phyloP scores from a whole-genome alignment of 148 eudicot genomes.

The Vaccinium darrowii region DNA sequence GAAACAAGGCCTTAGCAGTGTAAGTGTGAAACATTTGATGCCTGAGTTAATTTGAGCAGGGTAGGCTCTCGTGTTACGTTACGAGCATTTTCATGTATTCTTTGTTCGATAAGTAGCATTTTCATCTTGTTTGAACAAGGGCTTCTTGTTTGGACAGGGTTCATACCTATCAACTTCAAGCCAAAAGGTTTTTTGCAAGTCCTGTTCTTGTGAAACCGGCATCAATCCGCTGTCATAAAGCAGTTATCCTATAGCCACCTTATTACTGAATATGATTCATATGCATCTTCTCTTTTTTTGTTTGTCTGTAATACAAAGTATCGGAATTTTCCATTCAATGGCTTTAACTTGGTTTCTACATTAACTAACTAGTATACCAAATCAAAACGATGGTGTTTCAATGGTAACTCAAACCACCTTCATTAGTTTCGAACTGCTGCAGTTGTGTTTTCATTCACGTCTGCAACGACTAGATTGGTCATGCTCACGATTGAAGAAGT shows the following conservation, averaged over 20 bases:
- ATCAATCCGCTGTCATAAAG: background rate
- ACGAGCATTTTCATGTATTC: no score
- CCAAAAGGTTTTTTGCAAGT: background rate
- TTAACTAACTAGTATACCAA: background rate
- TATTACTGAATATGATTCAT: background rate
- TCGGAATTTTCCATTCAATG: background rate
- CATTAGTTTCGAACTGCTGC: background rate
- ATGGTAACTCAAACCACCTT: background rate
- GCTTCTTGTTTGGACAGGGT: background rate
- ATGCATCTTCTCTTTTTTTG: background rate
- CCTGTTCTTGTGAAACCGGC: background rate
- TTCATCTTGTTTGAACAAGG: background rate
- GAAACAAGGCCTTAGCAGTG: background rate
- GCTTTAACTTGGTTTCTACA: background rate
- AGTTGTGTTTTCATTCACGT: background rate
- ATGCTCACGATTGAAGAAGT: background rate
- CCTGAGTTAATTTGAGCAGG: background rate
- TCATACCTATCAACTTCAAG: background rate
- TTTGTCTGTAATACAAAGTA: background rate
- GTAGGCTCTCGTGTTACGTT: background rate
- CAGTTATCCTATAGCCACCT: background rate
- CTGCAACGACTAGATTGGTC: background rate
- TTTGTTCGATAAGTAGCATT: background rate
- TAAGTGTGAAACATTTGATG: background rate
- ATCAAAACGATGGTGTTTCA: background rate